A percentile compares a stretch with the other conserved stretches of the same genome.
phyloP scores from a whole-genome alignment of 2,329 filamentous ascomycete species.

The Fusarium lateritium region DNA sequence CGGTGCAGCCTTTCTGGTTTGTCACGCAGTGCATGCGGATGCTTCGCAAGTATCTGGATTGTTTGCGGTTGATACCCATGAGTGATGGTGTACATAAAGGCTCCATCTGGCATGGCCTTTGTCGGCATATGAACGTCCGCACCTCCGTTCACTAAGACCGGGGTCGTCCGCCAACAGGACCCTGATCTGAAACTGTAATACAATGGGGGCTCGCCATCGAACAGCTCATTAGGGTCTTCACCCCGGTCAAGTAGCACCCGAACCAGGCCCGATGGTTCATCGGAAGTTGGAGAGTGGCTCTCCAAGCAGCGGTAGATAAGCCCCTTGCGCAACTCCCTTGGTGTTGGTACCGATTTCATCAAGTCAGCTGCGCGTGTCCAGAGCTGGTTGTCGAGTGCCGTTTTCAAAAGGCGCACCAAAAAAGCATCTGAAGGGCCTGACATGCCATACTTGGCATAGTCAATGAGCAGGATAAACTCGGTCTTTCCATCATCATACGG shows the following conservation, averaged over 20 bases:
- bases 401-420: constrained; percentile 39
- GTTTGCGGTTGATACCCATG: constrained; percentile 48
- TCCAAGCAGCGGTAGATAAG: constrained; percentile 45
- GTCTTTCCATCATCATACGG: constrained; percentile 49
- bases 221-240: constrained; percentile 48
- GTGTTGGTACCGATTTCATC: constrained; percentile 43
- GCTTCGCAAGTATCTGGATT: constrained; percentile 46
- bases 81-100: constrained; percentile 48
- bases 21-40: constrained; percentile 40
- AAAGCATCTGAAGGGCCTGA: constrained; percentile 43
- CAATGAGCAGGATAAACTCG: constrained; percentile 42
- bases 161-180: constrained; percentile 49
- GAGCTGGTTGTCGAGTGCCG: constrained; percentile 41
- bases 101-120: constrained; percentile 47
- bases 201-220: constrained; percentile 45
- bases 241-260: constrained; percentile 46
- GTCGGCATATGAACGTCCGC: constrained; percentile 47
- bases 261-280: constrained; percentile 47
- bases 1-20: constrained; percentile 42
- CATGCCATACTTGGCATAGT: constrained; percentile 46
- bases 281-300: constrained; percentile 40
- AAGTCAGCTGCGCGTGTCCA: constrained; percentile 49
- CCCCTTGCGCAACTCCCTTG: constrained; percentile 42
- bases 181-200: constrained; percentile 49
- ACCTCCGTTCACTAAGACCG: constrained; percentile 46